Evolutionary conservation across 345 rosid genomes (phyloP), one percentile per base, ranked within the genome.

Genomic region (Rhizophora apiculata): DNA sequence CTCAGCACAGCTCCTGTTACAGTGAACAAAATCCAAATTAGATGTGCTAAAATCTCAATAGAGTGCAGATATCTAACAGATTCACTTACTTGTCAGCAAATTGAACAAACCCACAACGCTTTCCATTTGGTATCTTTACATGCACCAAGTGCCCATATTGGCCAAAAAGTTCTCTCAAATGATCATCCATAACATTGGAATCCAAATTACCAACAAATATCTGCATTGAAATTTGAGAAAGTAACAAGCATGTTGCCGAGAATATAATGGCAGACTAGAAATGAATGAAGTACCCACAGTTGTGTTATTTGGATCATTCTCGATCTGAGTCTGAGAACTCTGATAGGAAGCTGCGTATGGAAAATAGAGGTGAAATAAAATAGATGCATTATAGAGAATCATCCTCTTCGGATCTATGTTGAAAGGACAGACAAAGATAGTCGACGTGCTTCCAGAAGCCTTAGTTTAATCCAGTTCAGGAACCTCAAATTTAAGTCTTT

Each of bases 81-180:
- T 36, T 46, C 39, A 36, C 69, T 74, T 77, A 89, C 98, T 94
- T 89, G 63, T 91, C 90, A 22, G 89, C 82, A 78, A 85, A 93
- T 30, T 93, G 97, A 78, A 93, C 96, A 72, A 93, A 93, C 13
- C 98, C 98, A 63, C 96, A 93, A 18, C 96, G 85, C 71, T 93
- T 93, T 55, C 89, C 91, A 0, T 79, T 77, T 6, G 96, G 96
- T 67, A 93, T 93, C 75, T 93, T 93, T 67, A 90, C 98, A 72
- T 90, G 95, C 15, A 85, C 75, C 69, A 93, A 72, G 65, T 89
- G 89, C 5, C 98, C 98, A n/a, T 79, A 93, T 63, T 76, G 97
- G 63, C 94, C 53, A 67, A 93, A 93, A 51, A 89, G 82, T 63
- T 81, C 86, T 79, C 88, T 88, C 82, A 93, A 70, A 74, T 81